Evolutionary conservation across 31 red algal genomes (phyloP).

Genomic region (Bonnemaisonia californica): DNA sequence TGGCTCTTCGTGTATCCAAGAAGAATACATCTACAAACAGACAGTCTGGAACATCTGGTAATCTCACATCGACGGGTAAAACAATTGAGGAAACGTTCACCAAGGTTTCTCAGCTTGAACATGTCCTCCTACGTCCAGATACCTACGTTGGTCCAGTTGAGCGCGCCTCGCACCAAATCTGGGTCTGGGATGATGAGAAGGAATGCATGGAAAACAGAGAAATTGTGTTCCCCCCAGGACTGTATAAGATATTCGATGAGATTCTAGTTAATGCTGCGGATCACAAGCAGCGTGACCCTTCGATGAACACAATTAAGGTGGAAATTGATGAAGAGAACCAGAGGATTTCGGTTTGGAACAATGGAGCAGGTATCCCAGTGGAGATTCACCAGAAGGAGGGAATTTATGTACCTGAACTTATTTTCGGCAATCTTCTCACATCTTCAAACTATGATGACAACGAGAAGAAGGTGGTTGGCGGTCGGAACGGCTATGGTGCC

Average conservation of each 20-base stretch:
- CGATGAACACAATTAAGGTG: conserved; percentile 86
- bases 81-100: conserved; percentile 94
- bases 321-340: conserved; percentile 93
- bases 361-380: conserved; percentile 95
- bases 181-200: conserved; percentile 78
- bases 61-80: no score
- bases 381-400: conserved; percentile 96
- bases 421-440: conserved; percentile 98
- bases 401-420: conserved; percentile 96
- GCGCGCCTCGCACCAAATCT: conserved; percentile 56
- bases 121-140: conserved; percentile 95
- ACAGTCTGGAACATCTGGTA: no score
- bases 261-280: conserved; percentile 99
- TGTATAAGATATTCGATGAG: conserved; percentile 99
- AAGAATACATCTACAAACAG: not conserved
- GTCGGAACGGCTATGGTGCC: conserved; percentile 98
- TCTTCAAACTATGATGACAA: conserved; percentile 99
- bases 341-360: conserved; percentile 92
- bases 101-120: conserved; percentile 95
- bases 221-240: conserved; percentile 83
- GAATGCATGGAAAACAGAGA: conserved; percentile 67
- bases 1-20: not conserved
- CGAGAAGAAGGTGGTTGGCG: conserved; percentile 98
- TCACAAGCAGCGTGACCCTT: conserved; percentile 91
- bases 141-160: conserved; percentile 97